These are phyloP conservation scores for Stemphylium vesicarium DNA, from an alignment of 2,329 filamentous ascomycete genomes.

Conservation along the genomic window DNA sequence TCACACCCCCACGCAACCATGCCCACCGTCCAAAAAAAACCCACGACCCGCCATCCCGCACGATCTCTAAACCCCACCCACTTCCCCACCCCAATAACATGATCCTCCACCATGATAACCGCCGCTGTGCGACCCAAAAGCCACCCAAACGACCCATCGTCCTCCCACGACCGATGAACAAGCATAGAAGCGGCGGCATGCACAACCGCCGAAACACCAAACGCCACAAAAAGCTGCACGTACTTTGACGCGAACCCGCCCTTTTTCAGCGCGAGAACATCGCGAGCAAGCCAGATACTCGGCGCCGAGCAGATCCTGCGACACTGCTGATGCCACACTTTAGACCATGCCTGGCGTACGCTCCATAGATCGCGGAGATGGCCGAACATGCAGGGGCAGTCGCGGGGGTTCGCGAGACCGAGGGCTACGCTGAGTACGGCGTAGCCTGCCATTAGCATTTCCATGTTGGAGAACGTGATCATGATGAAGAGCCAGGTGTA, in stretches of 20 bases:
- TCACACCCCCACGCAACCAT: slow-evolving; percentile 24
- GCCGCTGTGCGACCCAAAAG: slow-evolving; percentile 33
- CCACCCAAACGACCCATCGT: slow-evolving; percentile 20
- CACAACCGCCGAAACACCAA: slow-evolving; percentile 25
- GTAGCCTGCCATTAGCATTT: slow-evolving; percentile 17
- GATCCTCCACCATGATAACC: slow-evolving; percentile 39
- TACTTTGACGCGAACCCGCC: slow-evolving; percentile 41
- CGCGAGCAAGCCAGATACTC: slow-evolving; percentile 23
- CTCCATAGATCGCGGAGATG: slow-evolving; percentile 23
- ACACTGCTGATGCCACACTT: slow-evolving; percentile 36
- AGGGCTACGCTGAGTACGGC: slow-evolving; percentile 24
- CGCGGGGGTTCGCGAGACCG: slow-evolving; percentile 26
- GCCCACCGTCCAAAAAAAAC: slow-evolving; percentile 29
- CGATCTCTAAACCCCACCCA: slow-evolving; percentile 23
- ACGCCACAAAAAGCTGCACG: slow-evolving; percentile 35
- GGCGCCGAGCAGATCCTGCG: slow-evolving; percentile 28
- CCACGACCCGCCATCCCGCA: slow-evolving; percentile 24
- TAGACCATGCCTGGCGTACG: slow-evolving; percentile 32
- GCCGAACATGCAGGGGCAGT: slow-evolving; percentile 36
- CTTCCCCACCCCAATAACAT: slow-evolving; percentile 33
- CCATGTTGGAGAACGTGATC: slow-evolving; percentile 25
- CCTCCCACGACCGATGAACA: slow-evolving; percentile 15
- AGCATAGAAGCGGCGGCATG: slow-evolving; percentile 30
- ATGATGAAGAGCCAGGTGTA: slow-evolving; percentile 30
- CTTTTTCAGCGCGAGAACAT: slow-evolving; percentile 28